Base-by-base conservation (phyloP, 805 yeast genomes). In the Hermanozyma aechmeae region DNA sequence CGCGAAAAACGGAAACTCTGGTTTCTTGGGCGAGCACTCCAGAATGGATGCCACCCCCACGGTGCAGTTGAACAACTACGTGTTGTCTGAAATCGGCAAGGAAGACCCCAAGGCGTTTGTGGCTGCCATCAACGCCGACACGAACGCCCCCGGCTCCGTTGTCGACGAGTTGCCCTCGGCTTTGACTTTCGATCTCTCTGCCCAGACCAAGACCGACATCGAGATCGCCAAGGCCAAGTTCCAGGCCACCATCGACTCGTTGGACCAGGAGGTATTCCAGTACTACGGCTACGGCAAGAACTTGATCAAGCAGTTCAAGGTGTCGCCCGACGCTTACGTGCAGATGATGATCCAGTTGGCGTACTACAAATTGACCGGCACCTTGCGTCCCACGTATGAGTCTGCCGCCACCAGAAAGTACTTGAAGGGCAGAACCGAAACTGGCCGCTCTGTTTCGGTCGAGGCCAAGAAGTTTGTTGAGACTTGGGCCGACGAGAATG, bases 1-100 rank as follows among this genome's bases (percentile, higher is more conserved):
- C 31, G 64, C 81, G 35, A 77, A 73, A 38, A 86, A 85, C 55
- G 95, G 92, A 35, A 68, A 76, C 38, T 83, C 96, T 6, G 97
- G 96, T 1, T 89, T 87, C 62, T 59, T 86, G 50, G 96, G 95
- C 38, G 98, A 89, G 63, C 98, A 89, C 64, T 85, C 96, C 14
- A 81, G 75, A 65, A 89, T 89, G 97, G 98, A 89, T 56, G 98
- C 97, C 38, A 84, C 96, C 7, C 95, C 96, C 50, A 89, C 95
- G 17, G 74, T 84, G 47, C 76, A 85, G 40, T 61, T 89, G 61
- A 89, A 89, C 55, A 85, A 85, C 57, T 76, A 66, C 48, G 66
- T 89, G 23, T 66, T 76, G 39, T 66, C 66, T 30, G 69, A 73
- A 42, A 56, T 87, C 33, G 37, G 53, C 32, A 67, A 71, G 46